A percentile compares a stretch with the other conserved stretches of the same genome.
These are phyloP conservation scores for Ilyonectria destructans DNA, from an alignment of 2,329 filamentous ascomycete species.

Conservation along the genomic window DNA sequence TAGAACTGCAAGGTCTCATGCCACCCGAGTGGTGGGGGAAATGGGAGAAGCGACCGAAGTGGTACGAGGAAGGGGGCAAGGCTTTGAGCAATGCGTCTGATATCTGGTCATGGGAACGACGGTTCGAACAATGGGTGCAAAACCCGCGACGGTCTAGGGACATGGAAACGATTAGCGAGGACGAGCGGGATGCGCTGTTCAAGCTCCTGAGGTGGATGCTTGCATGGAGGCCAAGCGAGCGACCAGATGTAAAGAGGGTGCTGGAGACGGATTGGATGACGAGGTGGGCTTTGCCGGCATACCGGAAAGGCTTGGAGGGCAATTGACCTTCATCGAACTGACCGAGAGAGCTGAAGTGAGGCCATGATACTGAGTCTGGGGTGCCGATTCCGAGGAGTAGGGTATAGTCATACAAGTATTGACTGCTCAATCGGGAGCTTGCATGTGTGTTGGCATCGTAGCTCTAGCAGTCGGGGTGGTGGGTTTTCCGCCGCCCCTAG, in stretches of 20 bases:
- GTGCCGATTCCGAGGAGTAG: too few species aligned
- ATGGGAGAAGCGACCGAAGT: slow-evolving; percentile 40
- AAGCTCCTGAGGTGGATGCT: slow-evolving; percentile 34
- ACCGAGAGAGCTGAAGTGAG: too few species aligned
- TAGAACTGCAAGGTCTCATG: slow-evolving; percentile 37
- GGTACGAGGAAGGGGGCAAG: slow-evolving; percentile 39
- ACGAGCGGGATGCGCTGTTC: slow-evolving; percentile 22
- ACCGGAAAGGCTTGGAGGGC: too few species aligned
- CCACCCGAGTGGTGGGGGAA: slow-evolving; percentile 44
- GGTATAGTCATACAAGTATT: too few species aligned
- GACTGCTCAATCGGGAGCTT: too few species aligned
- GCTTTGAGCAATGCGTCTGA: slow-evolving; percentile 23
- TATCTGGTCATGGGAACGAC: slow-evolving; percentile 29
- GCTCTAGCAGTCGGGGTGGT: too few species aligned
- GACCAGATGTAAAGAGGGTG: slow-evolving; percentile 23
- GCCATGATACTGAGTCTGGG: too few species aligned
- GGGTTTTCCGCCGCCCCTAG: too few species aligned
- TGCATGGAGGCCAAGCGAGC: slow-evolving; percentile 26
- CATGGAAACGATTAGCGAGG: slow-evolving; percentile 18
- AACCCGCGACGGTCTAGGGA: slow-evolving; percentile 11
- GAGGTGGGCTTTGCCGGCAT: slow-evolving; percentile 38
- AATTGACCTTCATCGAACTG: too few species aligned
- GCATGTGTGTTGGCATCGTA: too few species aligned
- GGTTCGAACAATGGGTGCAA: slow-evolving; percentile 33
- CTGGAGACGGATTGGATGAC: slow-evolving; percentile 36